These are phyloP conservation scores for Elasticomyces elasticus DNA, from an alignment of 495 filamentous ascomycete genomes.

Conservation along the genomic window DNA sequence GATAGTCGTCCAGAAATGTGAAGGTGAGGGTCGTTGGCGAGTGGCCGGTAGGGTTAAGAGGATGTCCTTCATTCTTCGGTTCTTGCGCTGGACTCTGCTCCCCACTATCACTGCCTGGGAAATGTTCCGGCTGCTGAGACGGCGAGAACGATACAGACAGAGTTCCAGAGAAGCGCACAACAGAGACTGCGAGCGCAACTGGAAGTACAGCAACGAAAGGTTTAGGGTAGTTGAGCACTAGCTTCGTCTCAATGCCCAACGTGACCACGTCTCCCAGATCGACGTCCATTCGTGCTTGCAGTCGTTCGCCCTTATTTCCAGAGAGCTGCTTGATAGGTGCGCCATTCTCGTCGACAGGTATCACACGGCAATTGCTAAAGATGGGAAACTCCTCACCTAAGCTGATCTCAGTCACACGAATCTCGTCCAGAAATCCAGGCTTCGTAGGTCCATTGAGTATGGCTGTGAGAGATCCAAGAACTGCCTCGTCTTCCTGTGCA, in stretches of 20 bases:
- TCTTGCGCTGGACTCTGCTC: conserved; percentile 5
- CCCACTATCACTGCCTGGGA: conserved; percentile 4
- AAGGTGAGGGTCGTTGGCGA: conserved; percentile 72
- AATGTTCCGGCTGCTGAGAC: conserved; percentile 29
- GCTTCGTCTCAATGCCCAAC: conserved; percentile 82
- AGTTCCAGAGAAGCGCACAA: conserved; percentile 90
- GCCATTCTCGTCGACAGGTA: conserved; percentile 58
- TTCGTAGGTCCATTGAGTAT: conserved; percentile 76
- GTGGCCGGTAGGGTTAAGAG: conserved; percentile 20
- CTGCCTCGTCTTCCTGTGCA: conserved; percentile 79
- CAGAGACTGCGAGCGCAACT: conserved; percentile 79
- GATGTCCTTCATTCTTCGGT: conserved; percentile 12
- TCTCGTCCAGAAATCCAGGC: conserved; percentile 85
- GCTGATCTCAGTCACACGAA: conserved; percentile 83
- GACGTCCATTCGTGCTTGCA: conserved; percentile 96
- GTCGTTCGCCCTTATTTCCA: conserved; percentile 36
- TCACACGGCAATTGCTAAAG: conserved; percentile 94
- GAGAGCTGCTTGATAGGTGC: conserved; percentile 19
- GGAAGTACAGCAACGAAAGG: conserved; percentile 82
- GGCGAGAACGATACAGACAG: conserved; percentile 87
- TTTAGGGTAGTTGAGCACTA: conserved; percentile 88
- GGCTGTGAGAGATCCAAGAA: conserved; percentile 84
- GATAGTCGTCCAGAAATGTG: conserved; percentile 90
- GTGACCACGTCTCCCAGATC: conserved; percentile 93
- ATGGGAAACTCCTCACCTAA: conserved; percentile 97